These are phyloP conservation scores for Penium margaritaceum DNA, from an alignment of 139 green algal species.

Conservation along the genomic window DNA sequence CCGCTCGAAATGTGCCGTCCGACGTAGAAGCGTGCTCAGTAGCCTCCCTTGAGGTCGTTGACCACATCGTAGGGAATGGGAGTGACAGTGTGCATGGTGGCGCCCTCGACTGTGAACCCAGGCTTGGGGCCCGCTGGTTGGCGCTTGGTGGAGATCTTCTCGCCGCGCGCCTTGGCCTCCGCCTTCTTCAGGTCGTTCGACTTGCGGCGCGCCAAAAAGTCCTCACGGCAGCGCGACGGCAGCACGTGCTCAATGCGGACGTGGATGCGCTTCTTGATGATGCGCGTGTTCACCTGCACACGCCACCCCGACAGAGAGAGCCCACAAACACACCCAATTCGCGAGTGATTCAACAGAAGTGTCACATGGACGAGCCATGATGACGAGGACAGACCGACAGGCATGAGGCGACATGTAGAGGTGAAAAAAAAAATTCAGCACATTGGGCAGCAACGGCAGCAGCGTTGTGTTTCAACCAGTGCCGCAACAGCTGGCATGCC, in stretches of 20 bases:
- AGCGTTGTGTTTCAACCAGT: no score
- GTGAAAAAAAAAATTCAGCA: no score
- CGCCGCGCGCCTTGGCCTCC: slow-evolving; percentile 41
- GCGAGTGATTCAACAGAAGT: no score
- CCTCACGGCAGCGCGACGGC: slow-evolving; percentile 86
- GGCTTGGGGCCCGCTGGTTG: slow-evolving; percentile 57
- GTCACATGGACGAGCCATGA: no score
- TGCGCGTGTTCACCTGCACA: slow-evolving; percentile 72
- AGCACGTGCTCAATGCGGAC: slow-evolving; percentile 92
- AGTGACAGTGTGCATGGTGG: slow-evolving; percentile 80
- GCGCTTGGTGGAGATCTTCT: slow-evolving; percentile 65
- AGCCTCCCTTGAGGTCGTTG: slow-evolving; percentile 43
- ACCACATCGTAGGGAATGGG: slow-evolving; percentile 96
- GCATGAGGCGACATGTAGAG: no score
- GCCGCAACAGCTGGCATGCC: no score
- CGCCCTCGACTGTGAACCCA: slow-evolving; percentile 72
- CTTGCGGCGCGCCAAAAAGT: slow-evolving; percentile 77
- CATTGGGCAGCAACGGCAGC: no score
- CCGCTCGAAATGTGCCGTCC: no score
- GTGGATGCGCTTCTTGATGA: slow-evolving; percentile 93
- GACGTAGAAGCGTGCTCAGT: no score
- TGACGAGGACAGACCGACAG: no score
- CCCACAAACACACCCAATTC: no score
- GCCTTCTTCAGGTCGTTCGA: slow-evolving; percentile 69
- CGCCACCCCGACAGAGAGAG: no score